Conservation (phyloP, 2,329 filamentous ascomycete species). For the Xylariaceae sp. region DNA sequence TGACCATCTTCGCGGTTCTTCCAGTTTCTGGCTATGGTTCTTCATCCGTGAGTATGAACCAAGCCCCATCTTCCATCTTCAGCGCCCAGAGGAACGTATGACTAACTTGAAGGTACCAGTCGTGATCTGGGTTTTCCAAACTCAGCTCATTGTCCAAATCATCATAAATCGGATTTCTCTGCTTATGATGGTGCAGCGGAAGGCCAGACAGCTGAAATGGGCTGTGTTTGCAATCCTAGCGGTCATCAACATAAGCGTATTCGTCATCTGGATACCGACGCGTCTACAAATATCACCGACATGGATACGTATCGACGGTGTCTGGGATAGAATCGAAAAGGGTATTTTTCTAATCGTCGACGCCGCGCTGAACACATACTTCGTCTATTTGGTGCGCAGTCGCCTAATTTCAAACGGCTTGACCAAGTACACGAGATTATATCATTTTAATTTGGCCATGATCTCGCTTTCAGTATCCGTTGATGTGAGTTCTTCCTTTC, state of each 20-base stretch:
- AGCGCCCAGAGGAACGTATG: no score
- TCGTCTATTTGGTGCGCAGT: slow-evolving; percentile 38
- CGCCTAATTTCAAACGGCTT: slow-evolving; percentile 41
- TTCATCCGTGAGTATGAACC: no score
- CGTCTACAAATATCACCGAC: slow-evolving; percentile 33
- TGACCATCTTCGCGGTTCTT: no score
- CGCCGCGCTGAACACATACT: slow-evolving; percentile 40
- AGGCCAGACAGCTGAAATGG: slow-evolving; percentile 35
- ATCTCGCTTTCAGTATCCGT: slow-evolving; percentile 39
- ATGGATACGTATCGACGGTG: slow-evolving; percentile 37
- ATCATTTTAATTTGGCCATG: slow-evolving; percentile 41
- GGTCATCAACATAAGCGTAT: slow-evolving; percentile 45
- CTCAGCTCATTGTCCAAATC: slow-evolving; percentile 46
- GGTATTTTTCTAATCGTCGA: slow-evolving; percentile 43
- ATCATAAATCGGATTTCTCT: slow-evolving; percentile 46
- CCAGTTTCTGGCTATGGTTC: no score
- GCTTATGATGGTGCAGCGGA: slow-evolving; percentile 34
- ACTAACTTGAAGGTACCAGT: no score
- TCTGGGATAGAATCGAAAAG: slow-evolving; percentile 49
- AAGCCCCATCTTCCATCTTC: no score
- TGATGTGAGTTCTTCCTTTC: slow-evolving; percentile 26
- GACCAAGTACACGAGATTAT: slow-evolving; percentile 40
- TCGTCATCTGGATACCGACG: slow-evolving; percentile 46
- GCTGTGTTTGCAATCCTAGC: slow-evolving; percentile 35
- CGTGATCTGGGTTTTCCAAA: slow-evolving; percentile 31